Conservation (phyloP, 352 stramenopile genomes). For the Paralagenidium karlingii region DNA sequence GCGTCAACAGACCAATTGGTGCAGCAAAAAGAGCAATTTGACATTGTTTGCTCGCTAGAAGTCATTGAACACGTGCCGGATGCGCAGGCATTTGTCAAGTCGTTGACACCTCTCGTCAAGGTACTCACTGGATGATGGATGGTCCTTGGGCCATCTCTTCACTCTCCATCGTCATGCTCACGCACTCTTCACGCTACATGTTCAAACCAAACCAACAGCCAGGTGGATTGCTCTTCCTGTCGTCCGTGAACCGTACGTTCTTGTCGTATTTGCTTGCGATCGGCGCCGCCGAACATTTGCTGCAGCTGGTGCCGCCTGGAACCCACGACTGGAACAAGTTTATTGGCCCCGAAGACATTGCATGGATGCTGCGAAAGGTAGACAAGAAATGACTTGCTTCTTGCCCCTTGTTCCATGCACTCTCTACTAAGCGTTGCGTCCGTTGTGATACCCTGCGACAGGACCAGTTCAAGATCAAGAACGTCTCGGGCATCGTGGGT, state of each 20-base stretch:
- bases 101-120: slow-evolving; percentile 71
- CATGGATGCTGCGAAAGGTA: slow-evolving; percentile 34
- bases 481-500: slow-evolving; percentile 70
- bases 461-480: slow-evolving; percentile 38
- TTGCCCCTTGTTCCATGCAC: neutral
- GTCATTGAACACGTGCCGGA: slow-evolving; percentile 78
- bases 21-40: slow-evolving; percentile 48
- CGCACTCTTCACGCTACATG: neutral
- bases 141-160: neutral
- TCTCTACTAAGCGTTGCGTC: neutral
- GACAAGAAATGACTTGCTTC: neutral
- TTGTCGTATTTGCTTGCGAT: slow-evolving; percentile 55
- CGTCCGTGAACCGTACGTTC: slow-evolving; percentile 72
- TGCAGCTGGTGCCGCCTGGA: slow-evolving; percentile 59
- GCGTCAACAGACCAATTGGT: slow-evolving; percentile 47
- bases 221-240: slow-evolving; percentile 68
- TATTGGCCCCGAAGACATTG: slow-evolving; percentile 54
- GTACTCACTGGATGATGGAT: slow-evolving; percentile 7
- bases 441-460: slow-evolving; percentile 1
- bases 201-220: slow-evolving; percentile 16
- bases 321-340: slow-evolving; percentile 84
- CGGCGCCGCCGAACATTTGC: slow-evolving; percentile 61
- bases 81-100: slow-evolving; percentile 48
- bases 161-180: slow-evolving; percentile 1
- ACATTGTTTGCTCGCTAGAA: slow-evolving; percentile 79